Evolutionary conservation across 23 red algal species (phyloP), one percentile per base, ranked within the genome.

Genomic region (Gracilariopsis chorda): DNA sequence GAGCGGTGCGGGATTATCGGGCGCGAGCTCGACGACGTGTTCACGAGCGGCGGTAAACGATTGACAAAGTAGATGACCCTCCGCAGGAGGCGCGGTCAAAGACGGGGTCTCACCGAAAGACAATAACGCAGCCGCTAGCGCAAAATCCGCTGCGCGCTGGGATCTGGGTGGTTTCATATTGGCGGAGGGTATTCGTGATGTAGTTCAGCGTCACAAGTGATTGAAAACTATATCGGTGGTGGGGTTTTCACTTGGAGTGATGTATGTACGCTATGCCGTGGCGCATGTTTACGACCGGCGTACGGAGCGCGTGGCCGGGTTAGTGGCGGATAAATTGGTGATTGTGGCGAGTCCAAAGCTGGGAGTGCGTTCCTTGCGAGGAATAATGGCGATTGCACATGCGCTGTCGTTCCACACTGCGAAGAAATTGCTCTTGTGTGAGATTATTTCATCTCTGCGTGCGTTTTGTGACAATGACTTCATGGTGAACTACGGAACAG

Each of bases 401-500:
- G 20, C 65, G 35, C 30, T 93, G 80, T 78, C 89, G 51, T 57
- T 70, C 33, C 36, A 72, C 21, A 92, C 77, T 12, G 78, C 56
- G 8, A 44, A 34, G 56, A 43, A 92, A 43, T 27, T 92, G 76
- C 46, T 92, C 33, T 43, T 92, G 4, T 10, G 47, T 11, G 88
- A 83, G 43, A 77, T 95, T 32, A 28, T 95, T n/a, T 81, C 83
- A 5, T 46, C 92, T 7, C 71, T 95, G 25, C 25, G 51, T 7
- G 86, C 84, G 10, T 95, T 95, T 63, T 4, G 43, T 29, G 28
- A 48, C 45, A 88, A 95, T 36, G 92, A 95, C 71, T 87, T 87
- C 41, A 95, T 95, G 92, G 92, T 95, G 6, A 63, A 86, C 55
- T 95, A 82, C 67, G 92, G 92, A 33, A 95, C 92, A 10, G 92